A percentile compares a stretch with the other conserved stretches of the same genome.
Evolutionary conservation across 1,284 basidiomycete genomes (phyloP).

Genomic region (Malassezia japonica): DNA sequence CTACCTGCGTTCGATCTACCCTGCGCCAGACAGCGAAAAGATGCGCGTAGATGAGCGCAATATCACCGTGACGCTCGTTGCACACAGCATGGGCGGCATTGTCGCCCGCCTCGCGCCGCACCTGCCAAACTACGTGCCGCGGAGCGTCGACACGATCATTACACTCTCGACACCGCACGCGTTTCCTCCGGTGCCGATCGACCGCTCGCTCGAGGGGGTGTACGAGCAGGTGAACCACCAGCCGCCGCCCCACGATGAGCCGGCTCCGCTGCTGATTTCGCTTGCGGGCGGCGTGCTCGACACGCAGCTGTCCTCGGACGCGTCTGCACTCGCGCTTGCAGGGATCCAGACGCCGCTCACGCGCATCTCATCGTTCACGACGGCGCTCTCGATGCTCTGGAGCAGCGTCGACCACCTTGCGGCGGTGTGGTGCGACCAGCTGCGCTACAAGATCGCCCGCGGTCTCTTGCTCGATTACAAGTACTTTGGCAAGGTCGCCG

Average conservation of each 20-base stretch:
- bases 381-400: constrained; percentile 78
- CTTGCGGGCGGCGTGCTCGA: constrained; percentile 88
- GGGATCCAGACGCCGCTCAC: constrained; percentile 17
- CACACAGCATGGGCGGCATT: constrained; percentile 97
- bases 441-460: constrained; percentile 71
- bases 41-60: constrained; percentile 41
- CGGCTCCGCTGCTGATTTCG: constrained; percentile 60
- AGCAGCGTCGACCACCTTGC: constrained; percentile 89
- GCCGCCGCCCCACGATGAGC: constrained; percentile 2
- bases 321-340: constrained; percentile 60
- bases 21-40: constrained; percentile 46
- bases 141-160: constrained; percentile 64
- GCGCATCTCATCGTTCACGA: constrained; percentile 57
- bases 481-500: constrained; percentile 21
- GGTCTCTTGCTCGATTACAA: constrained; percentile 28
- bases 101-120: constrained; percentile 64
- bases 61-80: constrained; percentile 62
- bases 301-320: constrained; percentile 82
- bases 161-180: constrained; percentile 91
- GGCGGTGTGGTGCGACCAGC: constrained; percentile 98
- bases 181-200: constrained; percentile 78
- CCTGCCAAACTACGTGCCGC: constrained; percentile 52
- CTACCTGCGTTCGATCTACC: constrained; percentile 71
- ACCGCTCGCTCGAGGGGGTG: constrained; percentile 65
- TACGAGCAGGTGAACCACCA: constrained; percentile 53